Percentiles rank a stretch among this genome's conserved stretches.
These are phyloP conservation scores for Isabelozyma rhagii DNA, from an alignment of 805 yeast genomes.

Conservation along the genomic window DNA sequence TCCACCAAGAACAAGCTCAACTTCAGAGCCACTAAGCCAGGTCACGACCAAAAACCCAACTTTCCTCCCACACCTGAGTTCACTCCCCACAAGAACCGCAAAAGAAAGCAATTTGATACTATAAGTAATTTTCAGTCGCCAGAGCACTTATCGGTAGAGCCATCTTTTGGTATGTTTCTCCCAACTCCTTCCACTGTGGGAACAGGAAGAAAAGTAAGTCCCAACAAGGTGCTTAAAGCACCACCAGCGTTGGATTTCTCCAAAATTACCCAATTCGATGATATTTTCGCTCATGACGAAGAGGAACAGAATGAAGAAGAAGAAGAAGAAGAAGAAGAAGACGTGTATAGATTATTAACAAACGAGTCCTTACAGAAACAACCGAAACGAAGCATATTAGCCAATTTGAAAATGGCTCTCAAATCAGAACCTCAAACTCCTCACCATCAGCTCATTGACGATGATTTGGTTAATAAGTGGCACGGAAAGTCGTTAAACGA, in stretches of 20 bases:
- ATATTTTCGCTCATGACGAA: slow-evolving; percentile 1
- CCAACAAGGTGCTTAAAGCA: slow-evolving; percentile 2
- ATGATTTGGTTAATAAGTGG: slow-evolving; percentile 33
- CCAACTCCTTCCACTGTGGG: slow-evolving; percentile 40
- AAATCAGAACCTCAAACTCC: slow-evolving; percentile 24
- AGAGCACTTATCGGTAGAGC: slow-evolving; percentile 6
- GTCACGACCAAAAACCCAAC: background rate
- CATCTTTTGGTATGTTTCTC: slow-evolving; percentile 22
- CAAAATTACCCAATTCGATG: slow-evolving; percentile 3
- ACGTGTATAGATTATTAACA: background rate
- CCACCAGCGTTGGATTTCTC: slow-evolving; percentile 7
- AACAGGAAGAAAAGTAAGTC: slow-evolving; percentile 25
- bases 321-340: background rate
- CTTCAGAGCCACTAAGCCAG: background rate
- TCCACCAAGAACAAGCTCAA: background rate
- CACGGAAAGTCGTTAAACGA: slow-evolving; percentile 29
- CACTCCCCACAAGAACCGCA: slow-evolving; percentile 30
- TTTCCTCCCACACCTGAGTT: slow-evolving; percentile 26
- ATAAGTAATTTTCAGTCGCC: slow-evolving; percentile 6
- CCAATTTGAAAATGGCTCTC: background rate
- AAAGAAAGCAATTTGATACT: slow-evolving; percentile 8
- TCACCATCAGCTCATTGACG: slow-evolving; percentile 27
- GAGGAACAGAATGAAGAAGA: background rate
- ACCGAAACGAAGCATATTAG: background rate
- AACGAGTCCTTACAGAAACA: background rate